Base-by-base conservation (phyloP, 495 filamentous ascomycete species). In the Penicillium antarcticum region DNA sequence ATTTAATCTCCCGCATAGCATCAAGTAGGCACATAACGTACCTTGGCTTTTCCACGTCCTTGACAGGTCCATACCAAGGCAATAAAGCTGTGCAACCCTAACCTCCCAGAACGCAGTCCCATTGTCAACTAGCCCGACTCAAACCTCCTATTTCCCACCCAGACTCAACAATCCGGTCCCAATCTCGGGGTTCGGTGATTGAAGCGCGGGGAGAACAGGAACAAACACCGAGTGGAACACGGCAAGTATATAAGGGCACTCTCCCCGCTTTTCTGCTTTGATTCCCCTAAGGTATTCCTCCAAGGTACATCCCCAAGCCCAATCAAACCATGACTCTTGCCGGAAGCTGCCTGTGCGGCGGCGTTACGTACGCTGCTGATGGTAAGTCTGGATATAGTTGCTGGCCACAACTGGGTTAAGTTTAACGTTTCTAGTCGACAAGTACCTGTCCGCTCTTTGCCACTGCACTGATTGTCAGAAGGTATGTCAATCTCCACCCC, bases 401-500 rank as follows among this genome's bases (percentile, higher is more conserved):
- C 1, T 13, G 23, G 19, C 5, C 21, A 23, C 21, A n/a, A 24
- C 9, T 14, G 16, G 16, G 11, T 35, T 44, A 45, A 34, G 37
- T 17, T 31, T 4, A n/a, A n/a, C n/a, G 21, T 45, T 34, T 34
- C 42, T 40, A 68, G 69, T 56, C 16, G 67, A 73, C 37, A 56
- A 63, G 16, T 61, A 66, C 24, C 33, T 62, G 6, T 57, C 62
- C 4, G 75, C 73, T 16, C 62, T 79, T 29, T 79, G 75, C 62
- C 73, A 79, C 55, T 79, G 75, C 64, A 60, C 51, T 10, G 75
- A 77, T 44, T 79, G 74, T 57, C 74, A 78, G 51, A 79, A 74
- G 66, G 67, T 66, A 54, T 35, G 29, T 21, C 17, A 12, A 23
- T 13, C 18, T 42, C 0, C 26, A 10, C 9, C 3, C 19, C n/a